Evolutionary conservation across 2,329 filamentous ascomycete genomes (phyloP).

Genomic region (Aurifilum marmelostoma): DNA sequence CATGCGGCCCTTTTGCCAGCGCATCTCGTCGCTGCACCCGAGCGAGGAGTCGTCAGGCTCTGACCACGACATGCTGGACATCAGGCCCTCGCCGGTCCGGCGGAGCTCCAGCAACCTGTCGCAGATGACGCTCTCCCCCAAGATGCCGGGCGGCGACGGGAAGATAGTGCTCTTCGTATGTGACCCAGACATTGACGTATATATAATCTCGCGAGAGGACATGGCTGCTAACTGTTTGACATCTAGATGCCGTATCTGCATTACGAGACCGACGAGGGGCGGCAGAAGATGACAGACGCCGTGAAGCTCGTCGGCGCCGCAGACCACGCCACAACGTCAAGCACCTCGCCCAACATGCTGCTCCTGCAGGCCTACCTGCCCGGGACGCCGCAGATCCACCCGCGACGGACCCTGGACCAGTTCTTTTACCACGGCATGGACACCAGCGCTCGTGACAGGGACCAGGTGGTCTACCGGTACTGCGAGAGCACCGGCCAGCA

Average conservation of each 20-base stretch:
- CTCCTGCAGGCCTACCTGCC: slow-evolving; percentile 52
- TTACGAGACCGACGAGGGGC: slow-evolving; percentile 61
- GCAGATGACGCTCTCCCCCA: slow-evolving; percentile 30
- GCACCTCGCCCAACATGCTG: slow-evolving; percentile 45
- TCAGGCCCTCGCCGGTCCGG: slow-evolving; percentile 27
- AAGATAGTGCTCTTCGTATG: slow-evolving; percentile 37
- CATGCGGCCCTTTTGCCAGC: slow-evolving; percentile 63
- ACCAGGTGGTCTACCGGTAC: slow-evolving; percentile 69
- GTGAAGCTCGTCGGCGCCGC: slow-evolving; percentile 40
- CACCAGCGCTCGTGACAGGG: slow-evolving; percentile 60
- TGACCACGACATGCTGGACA: slow-evolving; percentile 24
- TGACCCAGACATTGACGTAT: background rate
- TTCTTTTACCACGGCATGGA: slow-evolving; percentile 69
- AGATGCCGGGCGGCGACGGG: slow-evolving; percentile 33
- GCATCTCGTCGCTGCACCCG: slow-evolving; percentile 44
- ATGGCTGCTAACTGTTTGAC: slow-evolving; percentile 32
- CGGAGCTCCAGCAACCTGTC: slow-evolving; percentile 31
- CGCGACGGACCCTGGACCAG: slow-evolving; percentile 66
- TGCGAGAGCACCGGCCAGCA: slow-evolving; percentile 44
- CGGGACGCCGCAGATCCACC: slow-evolving; percentile 54
- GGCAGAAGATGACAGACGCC: slow-evolving; percentile 60
- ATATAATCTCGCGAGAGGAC: no score
- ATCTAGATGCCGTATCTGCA: slow-evolving; percentile 66
- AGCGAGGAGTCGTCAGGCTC: slow-evolving; percentile 27
- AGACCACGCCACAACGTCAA: slow-evolving; percentile 37